These are phyloP conservation scores for Tetrahymena elliotti DNA, from an alignment of 73 alveolate species.

Conservation along the genomic window DNA sequence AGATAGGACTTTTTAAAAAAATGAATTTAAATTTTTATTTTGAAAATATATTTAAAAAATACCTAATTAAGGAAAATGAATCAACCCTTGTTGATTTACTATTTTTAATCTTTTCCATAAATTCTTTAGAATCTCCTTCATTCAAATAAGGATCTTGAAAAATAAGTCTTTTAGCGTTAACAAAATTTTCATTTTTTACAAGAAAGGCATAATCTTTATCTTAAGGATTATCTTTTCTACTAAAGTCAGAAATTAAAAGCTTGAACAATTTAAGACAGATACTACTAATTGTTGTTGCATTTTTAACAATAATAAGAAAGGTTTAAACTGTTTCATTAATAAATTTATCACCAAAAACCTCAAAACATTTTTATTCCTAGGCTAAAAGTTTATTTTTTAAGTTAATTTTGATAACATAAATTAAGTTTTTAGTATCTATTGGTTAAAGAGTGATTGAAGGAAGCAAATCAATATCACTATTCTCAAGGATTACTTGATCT, in stretches of 20 bases:
- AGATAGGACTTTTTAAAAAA: neutral
- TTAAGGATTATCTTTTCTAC: neutral
- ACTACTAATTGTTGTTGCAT: neutral
- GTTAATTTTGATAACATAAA: neutral
- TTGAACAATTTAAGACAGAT: neutral
- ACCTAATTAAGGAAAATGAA: neutral
- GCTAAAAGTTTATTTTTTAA: neutral
- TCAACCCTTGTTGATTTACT: neutral
- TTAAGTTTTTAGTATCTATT: neutral
- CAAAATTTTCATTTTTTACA: neutral
- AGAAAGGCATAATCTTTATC: neutral
- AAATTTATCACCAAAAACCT: neutral
- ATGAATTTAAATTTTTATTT: neutral
- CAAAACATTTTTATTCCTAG: neutral
- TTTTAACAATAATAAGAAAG: neutral
- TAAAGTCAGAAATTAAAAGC: neutral
- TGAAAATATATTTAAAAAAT: neutral
- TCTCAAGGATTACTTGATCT: neutral
- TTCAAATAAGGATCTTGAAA: neutral
- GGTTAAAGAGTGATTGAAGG: neutral
- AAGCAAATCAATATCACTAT: neutral
- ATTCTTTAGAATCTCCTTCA: neutral
- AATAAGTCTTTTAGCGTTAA: neutral
- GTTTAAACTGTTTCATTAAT: neutral
- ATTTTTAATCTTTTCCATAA: neutral